Evolutionary conservation across 108 stramenopile genomes (phyloP), one percentile per base, ranked within the genome.

Genomic region (Skeletonema marinoi): DNA sequence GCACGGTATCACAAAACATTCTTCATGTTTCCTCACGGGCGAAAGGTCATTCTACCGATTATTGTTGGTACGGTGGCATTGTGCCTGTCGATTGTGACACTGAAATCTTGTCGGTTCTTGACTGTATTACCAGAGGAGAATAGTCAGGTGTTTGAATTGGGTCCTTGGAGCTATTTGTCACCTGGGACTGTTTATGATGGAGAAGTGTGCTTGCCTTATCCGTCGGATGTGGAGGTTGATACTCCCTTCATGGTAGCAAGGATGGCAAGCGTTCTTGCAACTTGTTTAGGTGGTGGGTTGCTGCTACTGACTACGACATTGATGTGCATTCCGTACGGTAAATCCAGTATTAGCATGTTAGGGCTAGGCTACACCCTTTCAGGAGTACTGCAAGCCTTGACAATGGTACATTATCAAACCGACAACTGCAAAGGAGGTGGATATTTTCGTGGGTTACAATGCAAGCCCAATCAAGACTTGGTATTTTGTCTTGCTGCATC

Each of bases 21-120:
- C 5, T 78, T 42, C 39, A 78, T 78, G 78, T 78, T 78, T 51
- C 78, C 78, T 13, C 70, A 78, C 36, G 78, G 78, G 35, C 46
- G 71, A 35, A 46, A 65, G 39, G 70, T 78, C 6, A 65, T 78
- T 39, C 33, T 71, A 11, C 78, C 78, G 12, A 60, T 71, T 17
- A 72, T 78, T 16, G 48, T 67, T 56, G 70, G 69, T 1, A 58
- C 64, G 14, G 33, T 78, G 59, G 78, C 70, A 4, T 66, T 70
- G 16, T 51, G 51, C 4, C 64, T 78, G 3, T 78, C 78, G 31
- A 42, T 71, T 33, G 36, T 70, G 19, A 70, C 68, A 9, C 56
- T 63, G 2, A 17, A 46, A 0, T 78, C 78, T n/a, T 78, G 78
- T 41, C 70, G 64, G 14, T 78, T 78, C 58, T 71, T 78, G 78